Evolutionary conservation across 352 stramenopile genomes (phyloP), one percentile per base, ranked within the genome.

Genomic region (Phytopythium mirpurense): DNA sequence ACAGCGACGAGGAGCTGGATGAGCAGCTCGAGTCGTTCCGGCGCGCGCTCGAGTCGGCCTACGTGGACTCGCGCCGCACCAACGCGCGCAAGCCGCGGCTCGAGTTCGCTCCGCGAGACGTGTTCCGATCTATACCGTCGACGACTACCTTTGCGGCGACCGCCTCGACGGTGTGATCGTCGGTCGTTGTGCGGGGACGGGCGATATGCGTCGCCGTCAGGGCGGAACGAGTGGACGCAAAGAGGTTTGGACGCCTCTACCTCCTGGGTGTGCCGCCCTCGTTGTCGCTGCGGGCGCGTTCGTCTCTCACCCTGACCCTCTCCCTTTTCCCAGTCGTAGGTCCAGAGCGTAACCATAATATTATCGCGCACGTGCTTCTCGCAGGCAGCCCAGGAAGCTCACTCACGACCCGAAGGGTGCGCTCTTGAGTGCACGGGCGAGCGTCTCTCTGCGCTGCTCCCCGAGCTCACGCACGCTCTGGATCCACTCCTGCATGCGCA

Each of bases 11-110:
- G 57, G 76, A 89, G 48, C 72, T 85, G 54, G 74, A 82, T 12
- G 72, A 88, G 49, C 66, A 88, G 64, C 72, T 92, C 46, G 82
- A 88, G 53, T 80, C 76, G 50, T 92, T 92, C 41, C 76, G 83
- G 24, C 60, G 74, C n/a, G 82, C 83, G 23, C 66, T 92, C 5
- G 81, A 92, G 58, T 88, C 78, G 15, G 81, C 78, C 15, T 81
- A 92, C 48, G 52, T 78, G 14, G 78, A 88, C 12, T 76, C 67
- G 26, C 36, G 36, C 16, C 68, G 78, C 47, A 74, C 65, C n/a
- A 36, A 42, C 14, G 86, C 83, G 54, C 61, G 74, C 40, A 83
- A 86, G 54, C 78, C 76, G 1, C 65, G 74, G 41, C 61, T 91
- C n/a, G 52, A 78, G 32, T 89, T 91, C 43, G 74, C 75, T 19